phyloP scores from a whole-genome alignment of 2,329 filamentous ascomycete species.

The Colletotrichum viniferum region DNA sequence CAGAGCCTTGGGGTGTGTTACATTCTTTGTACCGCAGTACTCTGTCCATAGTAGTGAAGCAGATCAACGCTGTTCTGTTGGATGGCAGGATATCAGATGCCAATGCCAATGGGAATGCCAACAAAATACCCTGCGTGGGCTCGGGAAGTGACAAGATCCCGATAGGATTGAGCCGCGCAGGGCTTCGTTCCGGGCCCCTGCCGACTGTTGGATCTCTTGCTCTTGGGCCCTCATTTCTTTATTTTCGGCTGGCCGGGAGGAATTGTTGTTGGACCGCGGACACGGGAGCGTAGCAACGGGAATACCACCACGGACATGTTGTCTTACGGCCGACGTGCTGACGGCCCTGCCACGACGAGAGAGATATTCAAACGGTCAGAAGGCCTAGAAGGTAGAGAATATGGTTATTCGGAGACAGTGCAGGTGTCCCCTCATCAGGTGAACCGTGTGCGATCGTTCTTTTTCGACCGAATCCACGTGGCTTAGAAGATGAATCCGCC shows the following conservation, averaged over 20 bases:
- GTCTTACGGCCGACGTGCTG: background rate
- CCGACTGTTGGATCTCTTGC: background rate
- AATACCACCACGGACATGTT: background rate
- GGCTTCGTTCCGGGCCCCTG: constrained; percentile 2
- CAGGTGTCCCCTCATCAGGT: background rate
- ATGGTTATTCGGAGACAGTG: background rate
- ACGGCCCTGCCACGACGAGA: background rate
- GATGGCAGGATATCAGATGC: background rate
- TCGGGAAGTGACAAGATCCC: constrained; percentile 11
- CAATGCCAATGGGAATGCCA: background rate
- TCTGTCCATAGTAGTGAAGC: background rate
- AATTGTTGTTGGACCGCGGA: background rate
- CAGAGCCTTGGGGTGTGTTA: background rate
- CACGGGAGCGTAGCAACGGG: background rate
- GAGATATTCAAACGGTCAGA: background rate
- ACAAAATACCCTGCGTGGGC: background rate
- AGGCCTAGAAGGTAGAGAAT: background rate
- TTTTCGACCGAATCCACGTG: constrained; percentile 4
- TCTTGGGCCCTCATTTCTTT: background rate
- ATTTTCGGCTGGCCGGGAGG: background rate
- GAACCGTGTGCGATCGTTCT: constrained; percentile 6
- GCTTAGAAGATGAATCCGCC: background rate
- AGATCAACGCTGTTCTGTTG: background rate
- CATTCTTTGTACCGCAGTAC: background rate
- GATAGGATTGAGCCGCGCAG: background rate